Evolutionary conservation across 768 basidiomycete genomes (phyloP), one percentile per base, ranked within the genome.

Genomic region (Tulasnella sp.): DNA sequence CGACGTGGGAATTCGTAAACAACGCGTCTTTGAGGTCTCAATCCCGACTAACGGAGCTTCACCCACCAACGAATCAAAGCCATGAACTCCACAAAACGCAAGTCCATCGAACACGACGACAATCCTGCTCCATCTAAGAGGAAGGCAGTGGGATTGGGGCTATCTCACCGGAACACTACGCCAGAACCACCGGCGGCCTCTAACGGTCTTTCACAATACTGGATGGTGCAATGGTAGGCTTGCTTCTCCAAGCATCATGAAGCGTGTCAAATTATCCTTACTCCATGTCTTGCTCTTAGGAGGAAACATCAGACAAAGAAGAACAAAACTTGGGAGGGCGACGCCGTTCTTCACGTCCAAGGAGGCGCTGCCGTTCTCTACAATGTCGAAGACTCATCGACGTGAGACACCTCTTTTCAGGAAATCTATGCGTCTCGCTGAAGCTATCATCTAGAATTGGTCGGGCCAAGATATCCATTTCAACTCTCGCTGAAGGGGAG

Each of bases 291-390:
- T 19, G 1, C 22, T 36, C 0, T 12, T 45, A 93, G 93, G 93
- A 87, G 93, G 45, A 92, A 90, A 79, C 88, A 86, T 64, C 88
- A 90, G 80, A 84, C 85, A 49, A 92, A 86, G 84, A 95, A 95
- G 82, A 88, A 93, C 79, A 92, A 92, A 81, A 92, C 90, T 0
- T 96, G 95, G 94, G 93, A 95, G 76, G 93, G 78, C 15, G 81
- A 81, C 74, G 81, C 77, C 3, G 74, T 80, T 38, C 73, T 81
- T 34, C 69, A 75, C 49, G 45, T 79, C n/a, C 69, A 78, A 64
- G 2, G 93, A 91, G 78, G 89, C 86, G 9, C 91, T 87, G 82
- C 84, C 91, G 91, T 92, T 80, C 77, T 82, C 49, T 78, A 78
- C 69, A 80, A 82, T 52, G 70, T 52, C 9, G 86, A 87, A 74